These are phyloP conservation scores for Fomitopsis betulina DNA, from an alignment of 1,284 basidiomycete genomes.

Conservation along the genomic window DNA sequence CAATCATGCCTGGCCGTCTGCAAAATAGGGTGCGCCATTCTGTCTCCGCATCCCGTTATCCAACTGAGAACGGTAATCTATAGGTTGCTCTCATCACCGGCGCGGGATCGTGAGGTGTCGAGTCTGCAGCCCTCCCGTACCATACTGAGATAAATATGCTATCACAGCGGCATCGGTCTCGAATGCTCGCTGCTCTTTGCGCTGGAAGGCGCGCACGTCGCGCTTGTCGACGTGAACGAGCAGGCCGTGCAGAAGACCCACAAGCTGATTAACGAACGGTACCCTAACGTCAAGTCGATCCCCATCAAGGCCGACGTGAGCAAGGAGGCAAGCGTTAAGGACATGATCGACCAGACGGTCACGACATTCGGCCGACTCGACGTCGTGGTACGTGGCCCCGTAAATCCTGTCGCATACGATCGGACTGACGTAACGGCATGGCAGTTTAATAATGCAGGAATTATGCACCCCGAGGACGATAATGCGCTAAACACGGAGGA, in stretches of 20 bases:
- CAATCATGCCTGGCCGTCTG: conserved; percentile 62
- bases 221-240: conserved; percentile 86
- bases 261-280: conserved; percentile 59
- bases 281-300: conserved; percentile 68
- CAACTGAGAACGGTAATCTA: background rate
- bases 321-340: conserved; percentile 84
- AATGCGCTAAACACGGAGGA: conserved; percentile 95
- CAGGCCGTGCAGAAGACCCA: conserved; percentile 71
- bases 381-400: conserved; percentile 65
- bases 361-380: conserved; percentile 87
- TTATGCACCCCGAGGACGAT: conserved; percentile 95
- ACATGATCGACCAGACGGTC: conserved; percentile 76
- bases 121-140: background rate
- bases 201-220: conserved; percentile 82
- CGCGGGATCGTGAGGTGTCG: conserved; percentile 62
- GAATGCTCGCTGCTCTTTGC: conserved; percentile 93
- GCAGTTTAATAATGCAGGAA: conserved; percentile 90
- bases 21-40: conserved; percentile 55
- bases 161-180: conserved; percentile 86
- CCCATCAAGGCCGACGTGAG: conserved; percentile 83
- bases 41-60: conserved; percentile 10
- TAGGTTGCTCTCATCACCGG: conserved; percentile 81
- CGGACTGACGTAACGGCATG: background rate
- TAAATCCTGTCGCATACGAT: background rate
- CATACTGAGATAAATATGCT: background rate